Evolutionary conservation across 768 basidiomycete genomes (phyloP), one percentile per base, ranked within the genome.

Genomic region (Boletus subcaerulescens): DNA sequence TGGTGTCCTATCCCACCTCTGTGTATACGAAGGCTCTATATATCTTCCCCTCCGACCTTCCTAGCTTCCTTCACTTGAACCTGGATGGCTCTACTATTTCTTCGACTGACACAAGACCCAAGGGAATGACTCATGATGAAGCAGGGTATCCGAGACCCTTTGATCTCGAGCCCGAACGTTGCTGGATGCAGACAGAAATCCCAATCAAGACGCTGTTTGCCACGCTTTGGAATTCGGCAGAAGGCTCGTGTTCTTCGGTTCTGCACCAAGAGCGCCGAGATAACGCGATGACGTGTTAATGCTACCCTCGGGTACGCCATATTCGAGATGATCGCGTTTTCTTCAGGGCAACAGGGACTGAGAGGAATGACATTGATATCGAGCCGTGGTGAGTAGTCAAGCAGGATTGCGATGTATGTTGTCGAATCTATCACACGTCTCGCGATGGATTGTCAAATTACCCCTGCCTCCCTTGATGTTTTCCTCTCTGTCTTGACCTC

Each of bases 41-140:
- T 24, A 24, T 17, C 2, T 8, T 24, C 32, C 24, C 41, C 4
- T 5, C 15, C 3, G 42, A 8, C 40, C 48, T 35, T 26, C n/a
- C 20, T 9, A 11, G 22, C 31, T 36, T 45, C 29, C 39, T 54
- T 60, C 32, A 60, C 42, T 12, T 17, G 33, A 15, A 50, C 17
- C 18, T 36, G 58, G 70, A 67, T 5, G 13, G 22, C 11, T 43
- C 24, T 43, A 6, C 17, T 38, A n/a, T 32, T 31, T 22, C 7
- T 40, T 40, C 4, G 32, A 20, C 48, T 44, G 36, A 55, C 12
- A 24, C 5, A 9, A 20, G 18, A 33, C 24, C 12, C 22, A 74
- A 73, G 69, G 70, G 63, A 17, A 73, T 75, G 48, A 53, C 71
- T 5, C 73, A 65, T 20, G 68, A 75, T 55, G 62, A 63, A n/a